phyloP scores from a whole-genome alignment of 1,284 basidiomycete species.

The Stereum hirsutum region DNA sequence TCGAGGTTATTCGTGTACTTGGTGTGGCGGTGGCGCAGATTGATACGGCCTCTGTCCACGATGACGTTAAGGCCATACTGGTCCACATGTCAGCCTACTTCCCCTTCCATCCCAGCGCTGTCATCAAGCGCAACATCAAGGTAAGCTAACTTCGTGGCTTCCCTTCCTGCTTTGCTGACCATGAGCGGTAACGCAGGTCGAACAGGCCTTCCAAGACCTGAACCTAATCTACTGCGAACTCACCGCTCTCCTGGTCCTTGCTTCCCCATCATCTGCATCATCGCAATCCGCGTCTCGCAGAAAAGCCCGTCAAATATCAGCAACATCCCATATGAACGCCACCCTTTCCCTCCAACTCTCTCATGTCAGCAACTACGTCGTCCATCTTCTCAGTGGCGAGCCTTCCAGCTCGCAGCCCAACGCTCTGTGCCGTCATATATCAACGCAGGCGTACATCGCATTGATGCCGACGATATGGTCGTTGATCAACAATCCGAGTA shows the following conservation, averaged over 20 bases:
- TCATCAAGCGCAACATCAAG: slow-evolving; percentile 43
- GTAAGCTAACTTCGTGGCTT: slow-evolving; percentile 21
- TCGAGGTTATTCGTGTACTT: background rate
- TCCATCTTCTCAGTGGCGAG: slow-evolving; percentile 52
- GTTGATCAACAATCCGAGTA: slow-evolving; percentile 51
- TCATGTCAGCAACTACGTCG: slow-evolving; percentile 63
- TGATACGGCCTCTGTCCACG: background rate
- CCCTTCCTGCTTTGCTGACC: slow-evolving; percentile 6
- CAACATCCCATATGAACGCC: background rate
- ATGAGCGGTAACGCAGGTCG: slow-evolving; percentile 31
- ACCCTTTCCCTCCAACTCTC: slow-evolving; percentile 30
- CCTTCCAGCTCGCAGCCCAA: slow-evolving; percentile 31
- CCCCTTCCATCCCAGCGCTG: slow-evolving; percentile 48
- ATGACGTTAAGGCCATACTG: slow-evolving; percentile 50
- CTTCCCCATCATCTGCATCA: slow-evolving; percentile 17
- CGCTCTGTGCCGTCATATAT: slow-evolving; percentile 40
- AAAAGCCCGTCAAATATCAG: background rate
- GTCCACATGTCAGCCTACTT: slow-evolving; percentile 77
- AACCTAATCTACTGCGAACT: slow-evolving; percentile 75
- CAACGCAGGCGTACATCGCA: slow-evolving; percentile 53
- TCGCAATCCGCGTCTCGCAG: slow-evolving; percentile 1
- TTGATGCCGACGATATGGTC: slow-evolving; percentile 83
- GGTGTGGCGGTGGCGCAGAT: background rate
- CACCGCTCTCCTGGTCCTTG: slow-evolving; percentile 50
- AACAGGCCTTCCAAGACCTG: slow-evolving; percentile 58